Evolutionary conservation across 2,329 filamentous ascomycete genomes (phyloP), one percentile per base, ranked within the genome.

Genomic region (Incumbomyces lentus): DNA sequence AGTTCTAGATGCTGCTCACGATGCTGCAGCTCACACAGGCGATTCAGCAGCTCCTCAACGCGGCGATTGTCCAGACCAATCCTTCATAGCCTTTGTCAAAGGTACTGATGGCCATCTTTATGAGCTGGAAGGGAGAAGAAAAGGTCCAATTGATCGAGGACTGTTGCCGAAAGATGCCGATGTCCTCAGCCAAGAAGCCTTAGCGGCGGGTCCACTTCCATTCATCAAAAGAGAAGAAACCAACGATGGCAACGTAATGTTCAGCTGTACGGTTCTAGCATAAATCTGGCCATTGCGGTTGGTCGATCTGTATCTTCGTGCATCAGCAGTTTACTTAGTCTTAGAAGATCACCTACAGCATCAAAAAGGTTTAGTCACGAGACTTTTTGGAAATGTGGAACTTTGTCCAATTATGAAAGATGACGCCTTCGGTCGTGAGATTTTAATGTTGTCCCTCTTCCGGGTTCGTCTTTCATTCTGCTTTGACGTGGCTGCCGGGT

Each of bases 61-160:
- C 13, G 53, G 55, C 17, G 55, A 55, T 30, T 49, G 55, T 29
- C 53, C 55, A 7, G 40, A 35, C 14, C 52, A 57, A 31, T 52
- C 50, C 17, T 66, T 64, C 47, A 52, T 65, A 34, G 57, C 59
- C 10, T 62, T 64, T 47, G 61, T 64, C 26, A 61, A 61, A 51
- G 58, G 55, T 6, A 53, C 51, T 16, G 59, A 60, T 50, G 56
- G 61, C 6, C 54, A 60, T 49, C 39, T 64, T 48, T 64, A 59
- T 58, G 62, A 65, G 50, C 46, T 65, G 31, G 58, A 64, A 36
- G 62, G 62, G 3, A 49, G 53, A 14, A 56, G 57, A 53, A 60
- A 59, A 35, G 60, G 61, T 2, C 62, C 62, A 2, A 33, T 62
- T 11, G 54, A 60, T 41, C 54, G 57, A 37, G 63, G 61, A 14